Evolutionary conservation across 176 grass and related monocot species (phyloP), one percentile per base, ranked within the genome.

Genomic region (Oryza brachyantha): DNA sequence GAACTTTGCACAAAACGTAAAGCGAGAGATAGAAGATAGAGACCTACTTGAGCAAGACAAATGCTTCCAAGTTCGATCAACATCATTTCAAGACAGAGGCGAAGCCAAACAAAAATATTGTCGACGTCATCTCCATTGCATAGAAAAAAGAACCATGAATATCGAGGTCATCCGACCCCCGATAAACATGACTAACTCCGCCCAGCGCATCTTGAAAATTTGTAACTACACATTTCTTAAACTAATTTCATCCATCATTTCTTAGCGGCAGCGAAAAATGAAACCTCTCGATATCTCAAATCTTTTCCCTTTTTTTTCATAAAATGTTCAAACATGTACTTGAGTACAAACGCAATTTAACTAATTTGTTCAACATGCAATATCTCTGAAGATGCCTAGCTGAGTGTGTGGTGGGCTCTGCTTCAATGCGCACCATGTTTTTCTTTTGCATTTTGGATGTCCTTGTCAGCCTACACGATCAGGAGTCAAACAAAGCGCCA

Each of bases 301-400:
- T 57, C 52, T 8, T 52, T 52, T 52, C 48, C 6, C n/a, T 52
- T 52, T 52, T 19, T 19, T 26, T n/a, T 68, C 48, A 8, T 4
- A 52, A 52, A 21, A 46, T 57, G 52, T 57, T 57, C 16, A 50
- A 24, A 40, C 75, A 65, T 66, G 32, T 24, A 32, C 3, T 13
- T 13, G 22, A 7, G 75, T 36, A 25, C 13, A 31, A 32, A 46
- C 27, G 40, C 60, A 62, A 5, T n/a, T 57, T 22, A 4, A 19
- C 39, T 10, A 26, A n/a, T n/a, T n/a, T n/a, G 11, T 16, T 37
- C 71, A 32, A 57, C n/a, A 57, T 57, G n/a, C 52, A 57, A 24
- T 24, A 57, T 57, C 61, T 41, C 29, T 5, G 28, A n/a, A 84
- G 73, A 84, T 77, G 82, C 64, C 46, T 46, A 24, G 52, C 1